Base-by-base conservation (phyloP, 1,284 basidiomycete genomes). In the Ustilago cynodontis region DNA sequence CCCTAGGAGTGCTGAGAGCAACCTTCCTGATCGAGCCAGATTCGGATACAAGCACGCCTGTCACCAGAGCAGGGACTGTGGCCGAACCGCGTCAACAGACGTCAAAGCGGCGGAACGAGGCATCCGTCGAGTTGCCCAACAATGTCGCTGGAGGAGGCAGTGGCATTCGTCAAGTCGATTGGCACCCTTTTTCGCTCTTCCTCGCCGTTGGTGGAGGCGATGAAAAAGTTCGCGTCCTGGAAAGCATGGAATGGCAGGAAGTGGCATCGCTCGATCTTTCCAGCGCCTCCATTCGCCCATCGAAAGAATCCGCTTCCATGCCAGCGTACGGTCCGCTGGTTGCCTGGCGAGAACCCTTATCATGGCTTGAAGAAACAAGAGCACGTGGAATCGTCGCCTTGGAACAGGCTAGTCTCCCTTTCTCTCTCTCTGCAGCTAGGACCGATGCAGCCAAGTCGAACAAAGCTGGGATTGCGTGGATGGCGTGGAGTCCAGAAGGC, bases 1-100 rank as follows among this genome's bases (percentile, higher is more conserved):
- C 94, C 2, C 87, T 91, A 14, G 94, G 94, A 1, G 88, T 90
- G 28, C 84, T 89, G n/a, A 88, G 93, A 20, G 89, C 90, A 8
- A 90, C 90, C 8, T 94, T 93, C 84, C 87, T 88, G 13, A 54
- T 71, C 45, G 78, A 78, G 14, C 64, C 75, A 3, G 66, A 73
- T 16, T 70, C 67, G n/a, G 71, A 70, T 10, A 52, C 31, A 22
- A 51, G 60, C 29, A 49, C 47, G 3, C 75, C 75, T 8, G 47
- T 67, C 45, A 73, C 70, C 33, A 55, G 67, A 6, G 18, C 53
- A 62, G 67, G 69, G 9, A 37, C 54, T 16, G 43, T 50, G 3
- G 16, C 2, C 49, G 74, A 77, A 43, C 45, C 69, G 2, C 62
- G 69, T 29, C 59, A 55, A 2, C 10, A 55, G 1, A 52, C 59